phyloP scores from a whole-genome alignment of 1,139 yeast genomes.

The Candida sp. region DNA sequence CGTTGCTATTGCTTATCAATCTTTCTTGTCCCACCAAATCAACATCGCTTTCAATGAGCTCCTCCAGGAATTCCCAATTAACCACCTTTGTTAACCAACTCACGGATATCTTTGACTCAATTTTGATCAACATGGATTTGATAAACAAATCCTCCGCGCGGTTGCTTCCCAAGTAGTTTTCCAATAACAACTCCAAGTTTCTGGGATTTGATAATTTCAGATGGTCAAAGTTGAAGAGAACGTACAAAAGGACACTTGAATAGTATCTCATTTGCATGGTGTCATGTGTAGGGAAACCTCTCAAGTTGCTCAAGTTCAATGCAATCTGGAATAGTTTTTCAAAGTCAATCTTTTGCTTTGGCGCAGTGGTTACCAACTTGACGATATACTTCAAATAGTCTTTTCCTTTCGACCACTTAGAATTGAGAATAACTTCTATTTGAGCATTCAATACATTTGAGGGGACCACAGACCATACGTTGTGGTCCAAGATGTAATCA shows the following conservation, averaged over 20 bases:
- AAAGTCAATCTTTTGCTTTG: constrained; percentile 43
- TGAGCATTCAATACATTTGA: constrained; percentile 61
- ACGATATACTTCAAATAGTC: constrained; percentile 46
- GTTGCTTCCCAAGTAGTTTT: constrained; percentile 61
- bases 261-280: constrained; percentile 36
- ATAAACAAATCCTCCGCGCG: constrained; percentile 66
- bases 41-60: constrained; percentile 39
- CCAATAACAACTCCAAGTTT: constrained; percentile 12
- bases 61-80: constrained; percentile 68
- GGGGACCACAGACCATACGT: constrained; percentile 52
- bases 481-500: constrained; percentile 16
- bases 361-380: constrained; percentile 35
- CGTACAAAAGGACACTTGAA: constrained; percentile 46
- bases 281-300: constrained; percentile 22
- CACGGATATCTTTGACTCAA: constrained; percentile 55
- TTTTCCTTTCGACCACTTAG: constrained; percentile 48
- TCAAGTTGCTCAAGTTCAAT: constrained; percentile 52
- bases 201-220: constrained; percentile 47
- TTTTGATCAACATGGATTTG: constrained; percentile 52
- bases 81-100: constrained; percentile 66
- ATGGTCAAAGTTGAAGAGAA: constrained; percentile 52
- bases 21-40: constrained; percentile 47
- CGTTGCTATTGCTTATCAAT: constrained; percentile 47
- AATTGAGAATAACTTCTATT: constrained; percentile 61
- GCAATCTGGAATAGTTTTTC: constrained; percentile 68